Evolutionary conservation across 2,329 filamentous ascomycete species (phyloP), one percentile per base, ranked within the genome.

Genomic region (Cercospora janseana): DNA sequence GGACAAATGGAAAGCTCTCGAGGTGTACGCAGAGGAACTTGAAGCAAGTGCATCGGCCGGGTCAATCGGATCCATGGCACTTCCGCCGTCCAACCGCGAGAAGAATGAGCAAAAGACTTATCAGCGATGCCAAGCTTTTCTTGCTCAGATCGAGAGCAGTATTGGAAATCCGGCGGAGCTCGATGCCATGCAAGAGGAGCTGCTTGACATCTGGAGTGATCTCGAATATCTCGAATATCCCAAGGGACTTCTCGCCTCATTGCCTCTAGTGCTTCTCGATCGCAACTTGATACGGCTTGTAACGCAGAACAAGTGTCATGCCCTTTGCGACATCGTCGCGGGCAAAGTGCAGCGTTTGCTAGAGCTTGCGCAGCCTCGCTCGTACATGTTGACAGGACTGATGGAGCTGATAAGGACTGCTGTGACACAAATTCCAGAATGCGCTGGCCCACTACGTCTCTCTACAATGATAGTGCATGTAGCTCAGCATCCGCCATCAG

Each of bases 171-270:
- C 18, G 7, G 7, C 23, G 28, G 31, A 41, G 7, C 8, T 16
- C 16, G 24, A 24, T 2, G 18, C 16, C 10, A 7, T 52, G 21
- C 40, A 41, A 26, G 38, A 49, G 9, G 47, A 49, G 3, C 43
- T 70, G 3, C 55, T 68, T 7, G 65, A 67, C 26, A 61, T 76
- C n/a, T 76, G 73, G 72, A 70, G 70, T 24, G 74, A 76, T 51
- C 60, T 74, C 2, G 75, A 76, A 50, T 71, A 71, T 41, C 69
- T 75, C 43, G 74, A 76, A 32, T 76, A 73, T 54, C 69, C 70
- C 9, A 70, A 72, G 52, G 60, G 61, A 2, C 64, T 72, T 1
- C 63, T 71, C 4, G 55, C 72, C 35, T 59, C 64, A 12, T 29
- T 75, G 6, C 69, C 72, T 3, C 45, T 53, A 4, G 35, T 74